Base-by-base conservation (phyloP, 2,329 filamentous ascomycete species). In the Simplicillium sp. region DNA sequence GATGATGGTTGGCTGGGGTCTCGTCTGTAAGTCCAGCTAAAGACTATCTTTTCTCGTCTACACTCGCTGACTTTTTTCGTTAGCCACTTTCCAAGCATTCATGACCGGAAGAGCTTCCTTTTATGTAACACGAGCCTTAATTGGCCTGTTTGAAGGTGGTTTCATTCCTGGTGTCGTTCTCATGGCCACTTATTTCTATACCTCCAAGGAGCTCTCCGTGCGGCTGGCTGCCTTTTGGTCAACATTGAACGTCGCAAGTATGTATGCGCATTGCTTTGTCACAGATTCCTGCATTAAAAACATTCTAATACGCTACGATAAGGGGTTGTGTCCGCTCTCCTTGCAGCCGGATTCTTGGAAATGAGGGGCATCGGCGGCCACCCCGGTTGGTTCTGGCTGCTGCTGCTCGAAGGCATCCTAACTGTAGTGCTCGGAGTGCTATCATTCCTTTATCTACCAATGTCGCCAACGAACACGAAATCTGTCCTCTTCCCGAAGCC, bases 181-280 rank as follows among this genome's bases (percentile, higher is more conserved):
- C 2, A 85, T 83, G 55, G 66, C 83, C 1, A 79, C 75, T 2
- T 87, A 87, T 57, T 87, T 82, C 59, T 87, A 85, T 62, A 86
- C 73, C 3, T 75, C 75, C 1, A 69, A 67, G 39, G 83, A 87
- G 53, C 62, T 87, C 1, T 79, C 82, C 0, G 69, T 75, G 28
- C 73, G 84, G 0, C 65, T 87, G 9, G 77, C 77, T 34, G 80
- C 70, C 51, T 87, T 87, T 58, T 87, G 82, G 83, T 66, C 65
- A 1, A 68, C 66, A 3, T 57, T 70, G 18, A 69, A 66, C 40
- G 49, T 67, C 32, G 60, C 61, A 6, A 52, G 57, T 51, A 43
- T 40, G 51, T 42, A n/a, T 13, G n/a, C n/a, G 4, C 11, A 7
- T 25, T 11, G 14, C 25, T 39, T 53, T 8, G 51, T 46, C 36